These are phyloP conservation scores for Bacterosira constricta DNA, from an alignment of 108 stramenopile genomes.

Conservation along the genomic window DNA sequence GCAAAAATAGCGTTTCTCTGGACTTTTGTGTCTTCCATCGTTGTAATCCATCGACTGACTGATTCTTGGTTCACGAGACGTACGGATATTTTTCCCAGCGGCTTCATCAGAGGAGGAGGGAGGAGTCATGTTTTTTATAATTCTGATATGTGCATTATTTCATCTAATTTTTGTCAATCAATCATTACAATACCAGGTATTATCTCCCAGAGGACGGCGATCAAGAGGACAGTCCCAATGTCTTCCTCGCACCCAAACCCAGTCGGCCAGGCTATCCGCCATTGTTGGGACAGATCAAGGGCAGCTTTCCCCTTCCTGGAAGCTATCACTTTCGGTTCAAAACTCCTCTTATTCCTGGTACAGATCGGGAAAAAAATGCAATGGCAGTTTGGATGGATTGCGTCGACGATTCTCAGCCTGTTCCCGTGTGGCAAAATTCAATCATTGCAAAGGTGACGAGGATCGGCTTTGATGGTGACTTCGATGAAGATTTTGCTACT, in stretches of 20 bases:
- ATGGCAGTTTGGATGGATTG: conserved; percentile 92
- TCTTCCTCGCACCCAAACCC: conserved; percentile 89
- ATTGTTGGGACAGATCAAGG: conserved; percentile 76
- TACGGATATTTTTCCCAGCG: no score
- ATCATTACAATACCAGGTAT: conserved; percentile 67
- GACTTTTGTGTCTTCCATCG: no score
- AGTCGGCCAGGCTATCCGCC: conserved; percentile 76
- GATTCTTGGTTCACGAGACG: no score
- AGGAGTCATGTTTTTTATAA: no score
- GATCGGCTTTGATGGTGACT: conserved; percentile 67
- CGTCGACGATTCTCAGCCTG: conserved; percentile 69
- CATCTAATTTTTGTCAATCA: no score
- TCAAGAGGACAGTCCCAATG: conserved; percentile 87
- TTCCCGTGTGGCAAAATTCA: conserved; percentile 73
- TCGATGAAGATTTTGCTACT: conserved; percentile 57
- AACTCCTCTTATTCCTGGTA: conserved; percentile 79
- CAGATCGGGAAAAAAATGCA: conserved; percentile 79
- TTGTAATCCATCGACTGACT: no score
- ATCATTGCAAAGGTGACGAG: conserved; percentile 86
- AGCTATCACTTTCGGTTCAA: conserved; percentile 97
- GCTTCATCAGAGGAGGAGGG: no score
- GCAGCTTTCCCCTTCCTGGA: conserved; percentile 92
- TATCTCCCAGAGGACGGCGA: conserved; percentile 97
- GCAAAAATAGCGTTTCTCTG: no score
- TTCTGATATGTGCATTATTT: no score